These are phyloP conservation scores for Corylus avellana DNA, from an alignment of 306 rosid species.

Conservation along the genomic window DNA sequence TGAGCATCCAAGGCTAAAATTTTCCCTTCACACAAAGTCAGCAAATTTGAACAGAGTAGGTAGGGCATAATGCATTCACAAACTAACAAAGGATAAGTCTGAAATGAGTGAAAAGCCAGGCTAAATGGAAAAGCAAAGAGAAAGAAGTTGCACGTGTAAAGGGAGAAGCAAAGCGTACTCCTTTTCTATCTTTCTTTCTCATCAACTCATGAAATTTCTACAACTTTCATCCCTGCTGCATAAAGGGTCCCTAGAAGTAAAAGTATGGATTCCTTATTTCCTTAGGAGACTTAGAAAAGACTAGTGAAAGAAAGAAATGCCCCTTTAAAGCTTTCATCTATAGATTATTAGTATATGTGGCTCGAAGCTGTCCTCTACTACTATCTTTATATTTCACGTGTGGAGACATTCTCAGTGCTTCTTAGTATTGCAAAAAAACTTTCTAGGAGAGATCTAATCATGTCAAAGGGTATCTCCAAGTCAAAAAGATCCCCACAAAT, in stretches of 20 bases:
- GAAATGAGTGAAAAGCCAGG: slow-evolving; percentile 20
- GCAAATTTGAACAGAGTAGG: not conserved
- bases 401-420: slow-evolving; percentile 35
- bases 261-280: not conserved
- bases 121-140: not conserved
- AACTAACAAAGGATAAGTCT: not conserved
- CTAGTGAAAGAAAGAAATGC: slow-evolving; percentile 1
- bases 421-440: slow-evolving; percentile 15
- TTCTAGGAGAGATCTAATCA: slow-evolving; percentile 27
- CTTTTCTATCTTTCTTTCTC: slow-evolving; percentile 1
- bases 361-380: slow-evolving; percentile 5
- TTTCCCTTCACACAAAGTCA: not conserved
- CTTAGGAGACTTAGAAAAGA: slow-evolving; percentile 3
- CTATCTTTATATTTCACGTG: slow-evolving; percentile 21
- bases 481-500: slow-evolving; percentile 30
- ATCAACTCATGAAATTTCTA: slow-evolving; percentile 6
- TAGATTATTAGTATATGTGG: not conserved
- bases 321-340: not conserved
- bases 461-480: slow-evolving; percentile 17
- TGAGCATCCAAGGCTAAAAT: not conserved
- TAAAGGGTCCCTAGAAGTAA: not conserved
- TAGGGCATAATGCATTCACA: not conserved
- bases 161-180: slow-evolving; percentile 12
- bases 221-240: slow-evolving; percentile 14
- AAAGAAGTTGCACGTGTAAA: slow-evolving; percentile 20